phyloP scores from a whole-genome alignment of 2,329 filamentous ascomycete species.

The Cryphonectria radicalis region DNA sequence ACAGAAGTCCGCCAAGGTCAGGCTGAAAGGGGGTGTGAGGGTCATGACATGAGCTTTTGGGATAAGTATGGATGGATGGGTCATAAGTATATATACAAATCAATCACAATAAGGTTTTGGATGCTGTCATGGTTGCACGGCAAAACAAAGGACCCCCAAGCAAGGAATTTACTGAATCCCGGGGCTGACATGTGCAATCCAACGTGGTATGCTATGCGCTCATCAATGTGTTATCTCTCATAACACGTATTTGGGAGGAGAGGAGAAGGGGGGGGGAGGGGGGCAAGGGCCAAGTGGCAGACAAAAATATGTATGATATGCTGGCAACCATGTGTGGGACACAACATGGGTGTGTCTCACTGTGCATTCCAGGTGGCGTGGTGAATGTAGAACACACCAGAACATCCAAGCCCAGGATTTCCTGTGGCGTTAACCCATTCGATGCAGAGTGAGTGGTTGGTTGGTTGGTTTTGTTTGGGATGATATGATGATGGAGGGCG shows the following conservation, averaged over 20 bases:
- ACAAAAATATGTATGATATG: not conserved
- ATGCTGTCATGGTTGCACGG: constrained; percentile 18
- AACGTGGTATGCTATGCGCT: not conserved
- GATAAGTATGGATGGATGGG: not conserved
- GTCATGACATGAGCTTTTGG: constrained; percentile 8
- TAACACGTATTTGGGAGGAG: not conserved
- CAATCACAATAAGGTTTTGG: constrained; percentile 23
- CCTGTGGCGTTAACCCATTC: constrained; percentile 7
- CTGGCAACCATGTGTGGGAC: constrained; percentile 8
- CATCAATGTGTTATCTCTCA: not conserved
- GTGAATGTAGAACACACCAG: too few relatives aligned
- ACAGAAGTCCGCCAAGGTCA: constrained; percentile 1
- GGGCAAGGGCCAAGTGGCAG: not conserved
- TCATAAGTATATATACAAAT: not conserved
- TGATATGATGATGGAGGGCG: constrained; percentile 25
- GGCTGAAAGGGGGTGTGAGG: constrained; percentile 14
- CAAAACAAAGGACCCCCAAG: not conserved
- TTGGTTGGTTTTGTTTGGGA: not conserved
- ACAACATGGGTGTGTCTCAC: constrained; percentile 27
- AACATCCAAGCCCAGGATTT: not conserved
- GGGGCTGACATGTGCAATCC: constrained; percentile 7
- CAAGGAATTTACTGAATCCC: constrained; percentile 4
- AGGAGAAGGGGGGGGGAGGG: too few relatives aligned
- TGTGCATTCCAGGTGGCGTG: constrained; percentile 24
- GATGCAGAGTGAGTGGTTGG: constrained; percentile 21